phyloP scores from a whole-genome alignment of 257 asterid genomes.

The Eucommia ulmoides region DNA sequence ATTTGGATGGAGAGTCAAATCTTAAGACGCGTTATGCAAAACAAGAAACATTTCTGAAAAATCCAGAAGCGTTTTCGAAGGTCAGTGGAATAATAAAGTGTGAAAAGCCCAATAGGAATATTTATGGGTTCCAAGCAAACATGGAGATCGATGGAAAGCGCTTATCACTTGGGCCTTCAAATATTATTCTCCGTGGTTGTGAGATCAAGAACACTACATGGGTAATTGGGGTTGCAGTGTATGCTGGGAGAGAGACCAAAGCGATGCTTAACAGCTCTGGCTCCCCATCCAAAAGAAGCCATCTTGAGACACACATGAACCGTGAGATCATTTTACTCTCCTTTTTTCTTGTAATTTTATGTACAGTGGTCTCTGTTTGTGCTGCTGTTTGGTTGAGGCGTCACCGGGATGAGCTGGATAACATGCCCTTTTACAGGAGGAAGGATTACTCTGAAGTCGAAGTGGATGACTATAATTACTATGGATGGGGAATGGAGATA shows the following conservation, averaged over 20 bases:
- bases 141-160: constrained; percentile 84
- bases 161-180: constrained; percentile 90
- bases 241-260: constrained; percentile 88
- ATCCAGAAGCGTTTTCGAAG: constrained; percentile 23
- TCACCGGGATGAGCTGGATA: constrained; percentile 52
- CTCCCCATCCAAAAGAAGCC: constrained; percentile 90
- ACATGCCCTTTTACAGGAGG: constrained; percentile 66
- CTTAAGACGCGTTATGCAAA: constrained; percentile 90
- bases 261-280: constrained; percentile 98
- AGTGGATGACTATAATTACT: constrained; percentile 52
- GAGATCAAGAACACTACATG: constrained; percentile 90
- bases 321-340: constrained; percentile 75
- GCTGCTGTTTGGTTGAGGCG: constrained; percentile 85
- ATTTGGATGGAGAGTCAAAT: constrained; percentile 97
- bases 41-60: constrained; percentile 80
- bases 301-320: constrained; percentile 86
- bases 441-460: constrained; percentile 45
- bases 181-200: constrained; percentile 88
- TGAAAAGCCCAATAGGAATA: constrained; percentile 91
- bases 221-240: constrained; percentile 81
- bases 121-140: constrained; percentile 83
- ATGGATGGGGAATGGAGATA: constrained; percentile 87
- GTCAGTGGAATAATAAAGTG: constrained; percentile 70
- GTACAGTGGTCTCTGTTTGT: constrained; percentile 44
- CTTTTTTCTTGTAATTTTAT: constrained; percentile 48